A percentile compares a stretch with the other conserved stretches of the same genome.
Evolutionary conservation across 495 filamentous ascomycete genomes (phyloP).

Genomic region (Clohesyomyces aquaticus): DNA sequence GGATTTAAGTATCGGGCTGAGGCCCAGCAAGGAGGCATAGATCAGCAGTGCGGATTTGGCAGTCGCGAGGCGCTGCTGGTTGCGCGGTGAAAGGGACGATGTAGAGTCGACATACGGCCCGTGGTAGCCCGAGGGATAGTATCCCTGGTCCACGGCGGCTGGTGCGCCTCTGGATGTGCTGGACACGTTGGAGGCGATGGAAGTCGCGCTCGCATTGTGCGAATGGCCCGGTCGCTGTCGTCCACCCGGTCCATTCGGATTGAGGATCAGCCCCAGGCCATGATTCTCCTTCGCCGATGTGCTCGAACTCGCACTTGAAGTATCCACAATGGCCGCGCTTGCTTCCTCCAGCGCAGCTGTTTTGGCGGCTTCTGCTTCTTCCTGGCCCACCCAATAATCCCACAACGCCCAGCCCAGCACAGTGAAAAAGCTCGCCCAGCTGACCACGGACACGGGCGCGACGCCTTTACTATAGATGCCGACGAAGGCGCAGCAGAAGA

Average conservation of each 20-base stretch:
- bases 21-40: conserved; percentile 84
- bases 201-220: conserved; percentile 34
- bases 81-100: conserved; percentile 59
- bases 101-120: conserved; percentile 41
- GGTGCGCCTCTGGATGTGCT: conserved; percentile 15
- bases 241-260: neutral
- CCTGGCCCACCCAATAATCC: conserved; percentile 79
- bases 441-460: conserved; percentile 82
- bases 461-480: conserved; percentile 85
- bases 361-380: conserved; percentile 48
- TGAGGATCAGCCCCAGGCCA: conserved; percentile 30
- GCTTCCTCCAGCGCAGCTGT: conserved; percentile 5
- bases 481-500: conserved; percentile 92
- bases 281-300: conserved; percentile 23
- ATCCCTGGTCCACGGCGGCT: conserved; percentile 5
- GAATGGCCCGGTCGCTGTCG: conserved; percentile 16
- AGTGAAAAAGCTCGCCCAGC: conserved; percentile 79
- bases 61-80: conserved; percentile 68
- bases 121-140: conserved; percentile 27
- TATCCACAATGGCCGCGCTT: conserved; percentile 20
- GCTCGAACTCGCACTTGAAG: conserved; percentile 21
- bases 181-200: conserved; percentile 27
- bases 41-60: conserved; percentile 92
- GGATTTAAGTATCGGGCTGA: conserved; percentile 93
- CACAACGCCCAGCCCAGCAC: conserved; percentile 87